Percentiles rank a stretch among this genome's conserved stretches.
Conservation (phyloP, 75 land plant species). For the Sequoia sempervirens region DNA sequence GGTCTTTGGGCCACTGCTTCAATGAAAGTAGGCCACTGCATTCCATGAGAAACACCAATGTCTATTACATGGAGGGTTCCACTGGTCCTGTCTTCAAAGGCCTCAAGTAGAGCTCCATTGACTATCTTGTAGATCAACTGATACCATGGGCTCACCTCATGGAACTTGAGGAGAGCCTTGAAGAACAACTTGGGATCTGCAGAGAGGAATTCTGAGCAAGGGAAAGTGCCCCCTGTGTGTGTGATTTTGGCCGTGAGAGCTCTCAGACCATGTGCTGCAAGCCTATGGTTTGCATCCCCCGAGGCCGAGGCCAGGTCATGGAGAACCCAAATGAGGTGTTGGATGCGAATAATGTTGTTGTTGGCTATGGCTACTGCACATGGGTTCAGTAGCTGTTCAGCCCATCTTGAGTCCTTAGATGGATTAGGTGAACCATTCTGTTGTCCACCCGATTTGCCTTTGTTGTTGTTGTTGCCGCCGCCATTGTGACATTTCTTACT, state of each 20-base stretch:
- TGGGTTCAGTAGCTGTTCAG: slow-evolving; percentile 66
- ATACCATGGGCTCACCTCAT: slow-evolving; percentile 74
- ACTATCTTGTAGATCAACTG: slow-evolving; percentile 48
- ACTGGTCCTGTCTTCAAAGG: slow-evolving; percentile 11
- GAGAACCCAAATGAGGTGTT: slow-evolving; percentile 67
- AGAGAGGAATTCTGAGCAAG: slow-evolving; percentile 23
- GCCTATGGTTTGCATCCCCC: slow-evolving; percentile 74
- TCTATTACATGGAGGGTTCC: slow-evolving; percentile 54
- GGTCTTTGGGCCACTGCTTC: slow-evolving; percentile 53
- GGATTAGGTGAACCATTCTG: slow-evolving; percentile 4
- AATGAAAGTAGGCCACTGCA: slow-evolving; percentile 77
- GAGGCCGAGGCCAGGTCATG: slow-evolving; percentile 52
- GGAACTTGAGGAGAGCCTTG: slow-evolving; percentile 50
- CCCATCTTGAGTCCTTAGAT: slow-evolving; percentile 64
- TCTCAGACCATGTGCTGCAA: slow-evolving; percentile 63
- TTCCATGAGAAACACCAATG: slow-evolving; percentile 77
- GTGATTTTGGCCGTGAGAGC: slow-evolving; percentile 42
- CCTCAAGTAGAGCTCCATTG: slow-evolving; percentile 47
- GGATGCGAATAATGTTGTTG: slow-evolving; percentile 43
- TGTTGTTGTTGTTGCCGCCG: neutral
- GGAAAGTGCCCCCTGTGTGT: neutral
- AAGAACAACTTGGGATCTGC: slow-evolving; percentile 44
- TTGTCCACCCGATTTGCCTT: slow-evolving; percentile 5
- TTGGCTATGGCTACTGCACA: slow-evolving; percentile 64
- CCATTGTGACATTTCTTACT: neutral